Base-by-base conservation (phyloP, 176 grass and related monocot species). In the Eleusine coracana region DNA sequence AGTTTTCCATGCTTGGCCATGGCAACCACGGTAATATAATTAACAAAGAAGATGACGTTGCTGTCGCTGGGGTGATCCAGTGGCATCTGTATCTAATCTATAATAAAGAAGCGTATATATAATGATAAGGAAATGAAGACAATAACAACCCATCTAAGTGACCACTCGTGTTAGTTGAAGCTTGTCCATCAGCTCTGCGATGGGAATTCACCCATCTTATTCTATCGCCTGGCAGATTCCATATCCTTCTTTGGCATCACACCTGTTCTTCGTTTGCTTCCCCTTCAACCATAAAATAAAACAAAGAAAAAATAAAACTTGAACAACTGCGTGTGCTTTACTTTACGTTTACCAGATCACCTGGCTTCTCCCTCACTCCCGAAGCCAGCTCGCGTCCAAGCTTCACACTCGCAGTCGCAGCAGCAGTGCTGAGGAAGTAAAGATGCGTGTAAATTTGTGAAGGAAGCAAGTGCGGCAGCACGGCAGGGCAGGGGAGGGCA, bases 81-180 rank as follows among this genome's bases (percentile, higher is more conserved):
- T 31, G 76, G 42, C 60, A 66, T 66, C 5, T 67, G 15, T 9
- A 65, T 58, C 50, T 58, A 58, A 58, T 75, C 49, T 55, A 23
- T 23, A 74, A 74, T 55, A 36, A 18, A 7, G 45, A 67, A 51
- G 66, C 34, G 37, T 80, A 27, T 80, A 68, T 51, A 69, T 51
- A 52, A 34, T 80, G 63, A 58, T 58, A 67, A 54, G 25, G 78
- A 42, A 80, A 80, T 29, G 48, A 28, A 70, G 78, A 80, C 48
- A 80, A 28, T 21, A 56, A 70, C 78, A 80, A 37, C 1, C 34
- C 49, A 70, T 70, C 49, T 41, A 58, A 68, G 48, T 68, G 29
- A 49, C 66, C 66, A 55, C 78, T 81, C 21, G 50, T 58, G 79
- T 81, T 81, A 58, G 79, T 70, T 81, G 79, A 15, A 70, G 15